Base-by-base conservation (phyloP, 805 yeast species). In the Huiozyma sinensis region DNA sequence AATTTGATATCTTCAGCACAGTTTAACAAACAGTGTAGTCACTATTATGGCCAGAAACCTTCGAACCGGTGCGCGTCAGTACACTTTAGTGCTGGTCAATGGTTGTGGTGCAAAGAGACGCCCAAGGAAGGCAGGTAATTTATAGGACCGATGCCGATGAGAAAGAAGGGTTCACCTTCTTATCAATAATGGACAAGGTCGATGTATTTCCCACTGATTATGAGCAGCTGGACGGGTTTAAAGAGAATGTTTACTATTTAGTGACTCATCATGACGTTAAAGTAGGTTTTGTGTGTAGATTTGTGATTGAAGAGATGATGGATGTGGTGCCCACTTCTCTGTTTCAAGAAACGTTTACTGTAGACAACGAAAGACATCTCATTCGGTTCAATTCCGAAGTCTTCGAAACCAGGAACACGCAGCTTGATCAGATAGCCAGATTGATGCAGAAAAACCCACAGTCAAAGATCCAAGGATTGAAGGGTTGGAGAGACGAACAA, bases 401-500 rank as follows among this genome's bases (percentile, higher is more conserved):
- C 51, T 48, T 63, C 47, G 58, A 60, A 24, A 55, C 51, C 6
- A 57, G 63, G 35, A 55, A 61, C 43, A 42, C 55, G 32, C 55
- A 82, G 48, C 60, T 84, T 43, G 71, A 61, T 2, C 40, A 47
- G 8, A 48, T 81, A 1, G 84, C 78, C 0, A 28, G 29, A 0
- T 31, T 39, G 9, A 68, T 80, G 69, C 65, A 65, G 49, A 47
- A 65, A 28, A 42, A 62, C 41, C 34, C 44, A 5, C 29, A 41
- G 6, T 46, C 63, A 29, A 30, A 46, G 29, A 27, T 52, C 4
- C 60, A 68, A 38, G 67, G 71, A 0, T 50, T 75, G 6, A 65
- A 70, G 41, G 88, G 85, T 0, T 92, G 98, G 98, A 73, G 98
- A 58, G 64, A 83, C 58, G 98, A 92, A 63, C 69, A 76, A 33